Evolutionary conservation across 306 rosid genomes (phyloP).

Genomic region (Echinosophora koreensis): DNA sequence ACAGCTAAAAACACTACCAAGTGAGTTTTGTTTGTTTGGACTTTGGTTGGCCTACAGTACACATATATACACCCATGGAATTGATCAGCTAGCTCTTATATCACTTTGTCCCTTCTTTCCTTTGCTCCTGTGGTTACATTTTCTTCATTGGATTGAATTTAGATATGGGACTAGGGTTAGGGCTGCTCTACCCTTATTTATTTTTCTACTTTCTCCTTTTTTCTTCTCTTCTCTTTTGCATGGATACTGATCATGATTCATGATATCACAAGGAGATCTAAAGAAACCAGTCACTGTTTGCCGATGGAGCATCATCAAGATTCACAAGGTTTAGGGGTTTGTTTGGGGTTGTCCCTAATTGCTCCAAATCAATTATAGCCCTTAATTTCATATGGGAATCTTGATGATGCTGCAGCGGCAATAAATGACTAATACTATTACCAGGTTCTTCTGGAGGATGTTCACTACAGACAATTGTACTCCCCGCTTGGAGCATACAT

Average conservation of each 20-base stretch:
- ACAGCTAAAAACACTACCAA: neutral
- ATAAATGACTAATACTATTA: constrained; percentile 61
- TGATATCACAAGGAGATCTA: constrained; percentile 16
- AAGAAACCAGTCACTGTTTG: constrained; percentile 56
- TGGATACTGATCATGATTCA: constrained; percentile 13
- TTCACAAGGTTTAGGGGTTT: constrained; percentile 62
- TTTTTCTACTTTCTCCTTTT: neutral
- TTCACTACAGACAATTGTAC: constrained; percentile 15
- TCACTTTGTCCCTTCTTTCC: neutral
- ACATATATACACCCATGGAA: neutral
- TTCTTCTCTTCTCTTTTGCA: constrained; percentile 17
- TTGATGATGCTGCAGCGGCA: constrained; percentile 94
- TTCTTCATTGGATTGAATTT: constrained; percentile 39
- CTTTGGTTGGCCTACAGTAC: neutral
- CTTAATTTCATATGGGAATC: constrained; percentile 69
- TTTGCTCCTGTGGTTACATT: neutral
- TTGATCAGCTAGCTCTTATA: neutral
- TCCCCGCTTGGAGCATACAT: constrained; percentile 24
- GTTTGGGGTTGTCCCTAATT: constrained; percentile 41
- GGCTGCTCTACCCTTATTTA: constrained; percentile 18
- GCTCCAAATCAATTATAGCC: constrained; percentile 28
- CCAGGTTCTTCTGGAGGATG: constrained; percentile 29
- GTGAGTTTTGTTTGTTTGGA: constrained; percentile 26
- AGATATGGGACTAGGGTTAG: constrained; percentile 61
- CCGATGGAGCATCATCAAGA: constrained; percentile 91